Evolutionary conservation across 352 stramenopile species (phyloP), one percentile per base, ranked within the genome.

Genomic region (Globisporangium radiosum): DNA sequence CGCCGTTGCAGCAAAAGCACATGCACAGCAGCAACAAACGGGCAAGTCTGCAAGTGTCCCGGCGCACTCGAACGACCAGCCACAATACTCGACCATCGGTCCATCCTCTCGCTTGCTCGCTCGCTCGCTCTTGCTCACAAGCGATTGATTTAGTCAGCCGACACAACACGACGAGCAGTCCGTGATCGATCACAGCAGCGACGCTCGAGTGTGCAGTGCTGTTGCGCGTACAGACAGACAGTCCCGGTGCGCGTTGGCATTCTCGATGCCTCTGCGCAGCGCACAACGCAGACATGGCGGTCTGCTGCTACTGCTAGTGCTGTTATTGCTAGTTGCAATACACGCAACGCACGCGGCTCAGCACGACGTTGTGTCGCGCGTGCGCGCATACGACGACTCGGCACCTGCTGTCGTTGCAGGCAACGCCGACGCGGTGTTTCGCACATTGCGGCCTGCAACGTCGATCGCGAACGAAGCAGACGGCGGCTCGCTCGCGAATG

Each of bases 381-480:
- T 64, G 42, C 52, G 52, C 15, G 43, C 57, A 15, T 43, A 62
- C 14, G 47, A 15, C 48, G 50, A 54, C 39, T 45, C 54, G 48
- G 5, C 45, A n/a, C 11, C 45, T 9, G 25, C 9, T 13, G 45
- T 6, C 19, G 43, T 47, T 14, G 43, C 17, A 9, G 17, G 15
- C 45, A 17, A 50, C 45, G 15, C 5, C 14, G 45, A 50, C 45
- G 15, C 45, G 42, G 10, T 5, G 15, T 47, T 38, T 19, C 56
- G 49, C 50, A 63, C 57, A 9, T 42, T 63, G 40, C 57, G 42
- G 33, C 57, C 57, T 40, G 51, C 5, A 33, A 36, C 25, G 36
- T 47, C 45, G 45, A 33, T 50, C 45, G 48, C 50, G 57, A 56
- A 48, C 39, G 56, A 62, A 55, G 56, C 56, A 49, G 47, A 51